Conservation (phyloP, 768 basidiomycete species). For the Kondoa malvinella region DNA sequence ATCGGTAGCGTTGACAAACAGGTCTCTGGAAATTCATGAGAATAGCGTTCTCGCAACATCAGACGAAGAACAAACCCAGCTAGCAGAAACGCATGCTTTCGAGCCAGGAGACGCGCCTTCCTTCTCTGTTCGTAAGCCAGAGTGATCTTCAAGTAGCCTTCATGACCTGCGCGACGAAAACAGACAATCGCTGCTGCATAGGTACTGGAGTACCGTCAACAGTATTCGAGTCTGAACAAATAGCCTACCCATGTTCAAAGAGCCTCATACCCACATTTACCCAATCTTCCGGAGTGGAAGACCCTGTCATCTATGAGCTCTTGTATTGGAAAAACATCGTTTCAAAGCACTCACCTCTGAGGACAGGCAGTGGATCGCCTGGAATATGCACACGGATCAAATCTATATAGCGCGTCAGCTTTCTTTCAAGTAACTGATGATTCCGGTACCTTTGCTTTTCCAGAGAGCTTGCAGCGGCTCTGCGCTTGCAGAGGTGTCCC, state of each 20-base stretch:
- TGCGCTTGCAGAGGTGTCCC: constrained; percentile 3
- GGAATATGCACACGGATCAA: background rate
- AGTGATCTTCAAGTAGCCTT: background rate
- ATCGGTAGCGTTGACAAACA: background rate
- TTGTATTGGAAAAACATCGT: too few species aligned
- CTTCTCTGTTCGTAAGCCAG: background rate
- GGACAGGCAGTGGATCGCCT: background rate
- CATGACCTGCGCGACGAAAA: background rate
- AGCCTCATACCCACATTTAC: background rate
- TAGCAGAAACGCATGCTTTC: too few species aligned
- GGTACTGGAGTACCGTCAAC: background rate
- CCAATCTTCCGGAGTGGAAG: background rate
- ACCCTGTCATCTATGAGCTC: too few species aligned
- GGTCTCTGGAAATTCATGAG: too few species aligned
- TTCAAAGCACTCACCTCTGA: background rate
- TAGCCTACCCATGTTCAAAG: background rate
- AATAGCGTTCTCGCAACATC: too few species aligned
- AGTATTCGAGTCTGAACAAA: background rate
- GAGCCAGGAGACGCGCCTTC: too few species aligned
- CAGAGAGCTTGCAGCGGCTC: background rate
- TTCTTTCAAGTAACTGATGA: too few species aligned
- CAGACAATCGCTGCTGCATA: background rate
- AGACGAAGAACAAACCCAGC: too few species aligned
- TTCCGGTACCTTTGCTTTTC: too few species aligned
- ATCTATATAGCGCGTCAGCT: background rate